Evolutionary conservation across 305 asterid species (phyloP).

Genomic region (Ilex paraguariensis): DNA sequence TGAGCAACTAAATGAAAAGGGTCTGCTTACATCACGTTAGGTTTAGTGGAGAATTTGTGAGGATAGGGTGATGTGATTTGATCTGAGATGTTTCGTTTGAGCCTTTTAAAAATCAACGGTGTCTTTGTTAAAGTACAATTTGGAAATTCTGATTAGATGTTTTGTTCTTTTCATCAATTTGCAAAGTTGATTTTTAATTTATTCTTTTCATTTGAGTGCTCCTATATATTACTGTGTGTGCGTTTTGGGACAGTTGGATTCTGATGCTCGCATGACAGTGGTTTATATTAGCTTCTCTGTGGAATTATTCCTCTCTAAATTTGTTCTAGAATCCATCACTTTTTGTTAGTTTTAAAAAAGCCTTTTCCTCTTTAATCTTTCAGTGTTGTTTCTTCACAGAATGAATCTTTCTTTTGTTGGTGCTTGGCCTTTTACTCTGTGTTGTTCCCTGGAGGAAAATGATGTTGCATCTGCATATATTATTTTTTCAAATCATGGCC

Average conservation of each 20-base stretch:
- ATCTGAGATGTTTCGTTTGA: background rate
- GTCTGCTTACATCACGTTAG: background rate
- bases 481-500: conserved; percentile 21
- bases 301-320: conserved; percentile 14
- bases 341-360: background rate
- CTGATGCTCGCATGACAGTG: conserved; percentile 27
- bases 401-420: conserved; percentile 38
- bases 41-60: background rate
- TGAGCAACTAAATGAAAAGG: no score
- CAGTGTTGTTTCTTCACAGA: conserved; percentile 46
- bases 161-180: conserved; percentile 19
- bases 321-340: conserved; percentile 8
- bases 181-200: conserved; percentile 13
- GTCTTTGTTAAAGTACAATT: conserved; percentile 11
- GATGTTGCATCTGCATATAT: conserved; percentile 16
- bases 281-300: conserved; percentile 11
- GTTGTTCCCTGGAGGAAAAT: conserved; percentile 20
- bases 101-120: background rate
- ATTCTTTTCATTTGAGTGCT: conserved; percentile 20
- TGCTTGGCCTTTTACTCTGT: conserved; percentile 21
- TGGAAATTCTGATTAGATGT: conserved; percentile 22
- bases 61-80: background rate
- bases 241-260: conserved; percentile 18
- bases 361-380: conserved; percentile 7
- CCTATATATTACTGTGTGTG: conserved; percentile 15